Percentiles rank a stretch among this genome's conserved stretches.
Conservation (phyloP, 805 yeast species). For the Saturnispora besseyi region DNA sequence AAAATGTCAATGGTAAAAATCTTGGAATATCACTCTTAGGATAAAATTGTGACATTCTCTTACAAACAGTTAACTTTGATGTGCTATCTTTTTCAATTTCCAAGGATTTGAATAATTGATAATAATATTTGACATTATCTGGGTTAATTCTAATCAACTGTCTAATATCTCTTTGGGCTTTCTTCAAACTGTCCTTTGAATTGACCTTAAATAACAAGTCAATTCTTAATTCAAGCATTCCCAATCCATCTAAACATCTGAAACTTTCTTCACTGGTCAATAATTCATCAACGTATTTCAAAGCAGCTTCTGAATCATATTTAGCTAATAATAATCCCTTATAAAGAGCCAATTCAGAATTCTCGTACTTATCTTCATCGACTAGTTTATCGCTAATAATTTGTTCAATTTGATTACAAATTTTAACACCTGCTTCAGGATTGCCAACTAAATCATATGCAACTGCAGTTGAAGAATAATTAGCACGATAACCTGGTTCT, state of each 20-base stretch:
- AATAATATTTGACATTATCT: conserved; percentile 60
- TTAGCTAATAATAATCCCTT: conserved; percentile 62
- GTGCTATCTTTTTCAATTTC: conserved; percentile 39
- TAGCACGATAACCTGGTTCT: conserved; percentile 75
- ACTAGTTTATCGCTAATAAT: conserved; percentile 59
- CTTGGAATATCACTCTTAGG: conserved; percentile 79
- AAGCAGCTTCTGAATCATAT: conserved; percentile 41
- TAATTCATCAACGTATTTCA: conserved; percentile 43
- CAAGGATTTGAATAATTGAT: conserved; percentile 55
- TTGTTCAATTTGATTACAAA: conserved; percentile 68
- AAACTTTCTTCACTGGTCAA: conserved; percentile 8
- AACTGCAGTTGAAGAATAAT: conserved; percentile 82
- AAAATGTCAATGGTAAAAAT: conserved; percentile 67
- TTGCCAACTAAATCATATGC: conserved; percentile 75
- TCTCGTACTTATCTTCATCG: conserved; percentile 62
- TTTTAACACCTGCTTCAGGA: conserved; percentile 56
- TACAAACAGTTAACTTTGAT: conserved; percentile 54
- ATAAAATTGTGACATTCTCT: conserved; percentile 55
- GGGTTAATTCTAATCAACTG: conserved; percentile 76
- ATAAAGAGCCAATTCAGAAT: conserved; percentile 71
- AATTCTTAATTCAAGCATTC: conserved; percentile 60
- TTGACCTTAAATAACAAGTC: conserved; percentile 51
- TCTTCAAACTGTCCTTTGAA: conserved; percentile 30
- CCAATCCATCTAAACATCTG: conserved; percentile 23
- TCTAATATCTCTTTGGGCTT: conserved; percentile 64